Evolutionary conservation across 345 rosid genomes (phyloP).

Genomic region (Boechera retrofracta): DNA sequence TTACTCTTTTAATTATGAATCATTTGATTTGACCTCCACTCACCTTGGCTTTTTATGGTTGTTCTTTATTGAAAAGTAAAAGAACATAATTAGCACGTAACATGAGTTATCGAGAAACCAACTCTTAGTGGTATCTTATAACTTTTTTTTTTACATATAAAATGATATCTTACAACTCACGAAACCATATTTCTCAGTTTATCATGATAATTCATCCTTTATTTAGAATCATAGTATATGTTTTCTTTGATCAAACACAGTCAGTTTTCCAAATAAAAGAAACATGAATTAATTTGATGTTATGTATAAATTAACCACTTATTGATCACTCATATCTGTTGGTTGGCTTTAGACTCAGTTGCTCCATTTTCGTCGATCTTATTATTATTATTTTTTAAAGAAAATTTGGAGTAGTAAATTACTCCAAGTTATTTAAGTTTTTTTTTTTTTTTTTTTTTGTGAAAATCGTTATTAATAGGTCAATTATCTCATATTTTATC

Average conservation of each 20-base stretch:
- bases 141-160: background rate
- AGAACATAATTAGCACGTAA: background rate
- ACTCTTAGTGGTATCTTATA: background rate
- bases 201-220: background rate
- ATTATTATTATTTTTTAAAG: too few relatives aligned
- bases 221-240: background rate
- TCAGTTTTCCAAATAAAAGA: background rate
- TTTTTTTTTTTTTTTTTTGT: background rate
- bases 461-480: background rate
- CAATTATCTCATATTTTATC: background rate
- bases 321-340: background rate
- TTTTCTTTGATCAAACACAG: background rate
- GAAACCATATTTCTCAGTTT: background rate
- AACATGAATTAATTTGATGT: background rate
- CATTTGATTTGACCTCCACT: conserved; percentile 47
- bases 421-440: too few relatives aligned
- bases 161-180: background rate
- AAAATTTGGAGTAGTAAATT: too few relatives aligned
- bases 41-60: conserved; percentile 17
- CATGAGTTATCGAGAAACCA: conserved; percentile 27
- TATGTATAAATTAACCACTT: background rate
- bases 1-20: conserved; percentile 39
- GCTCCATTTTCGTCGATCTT: background rate
- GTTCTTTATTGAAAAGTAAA: conserved; percentile 18
- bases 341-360: background rate